Conservation (phyloP, 306 rosid genomes). For the Luffa acutangula region DNA sequence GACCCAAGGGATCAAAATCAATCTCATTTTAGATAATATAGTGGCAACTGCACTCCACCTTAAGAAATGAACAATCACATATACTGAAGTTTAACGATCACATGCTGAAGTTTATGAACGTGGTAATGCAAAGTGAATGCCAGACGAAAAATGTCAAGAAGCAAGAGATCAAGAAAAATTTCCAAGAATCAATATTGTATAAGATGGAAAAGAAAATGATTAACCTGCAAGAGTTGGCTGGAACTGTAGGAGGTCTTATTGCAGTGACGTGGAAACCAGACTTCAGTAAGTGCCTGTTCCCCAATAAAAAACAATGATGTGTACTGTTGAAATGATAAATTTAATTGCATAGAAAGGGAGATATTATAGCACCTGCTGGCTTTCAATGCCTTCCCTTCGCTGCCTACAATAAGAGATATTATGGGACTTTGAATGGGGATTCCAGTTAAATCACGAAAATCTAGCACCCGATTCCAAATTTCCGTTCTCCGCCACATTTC, state of each 20-base stretch:
- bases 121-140: background rate
- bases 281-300: slow-evolving; percentile 62
- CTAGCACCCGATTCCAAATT: slow-evolving; percentile 65
- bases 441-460: slow-evolving; percentile 70
- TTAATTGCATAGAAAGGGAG: background rate
- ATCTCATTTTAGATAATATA: background rate
- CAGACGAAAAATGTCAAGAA: background rate
- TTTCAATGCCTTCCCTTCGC: slow-evolving; percentile 74
- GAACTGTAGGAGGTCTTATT: slow-evolving; percentile 91
- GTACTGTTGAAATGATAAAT: background rate
- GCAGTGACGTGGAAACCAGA: slow-evolving; percentile 96
- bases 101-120: background rate
- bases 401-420: slow-evolving; percentile 77
- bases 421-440: slow-evolving; percentile 77
- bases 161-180: background rate
- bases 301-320: background rate
- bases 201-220: background rate
- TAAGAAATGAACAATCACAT: background rate
- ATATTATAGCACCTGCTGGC: slow-evolving; percentile 56
- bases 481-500: slow-evolving; percentile 83
- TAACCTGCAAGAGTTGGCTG: slow-evolving; percentile 96
- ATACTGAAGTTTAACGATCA: background rate
- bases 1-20: background rate
- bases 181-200: background rate
- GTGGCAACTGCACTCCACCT: background rate